Percentiles rank a stretch among this genome's conserved stretches.
Evolutionary conservation across 352 stramenopile species (phyloP).

Genomic region (Phytophthora pinifolia): DNA sequence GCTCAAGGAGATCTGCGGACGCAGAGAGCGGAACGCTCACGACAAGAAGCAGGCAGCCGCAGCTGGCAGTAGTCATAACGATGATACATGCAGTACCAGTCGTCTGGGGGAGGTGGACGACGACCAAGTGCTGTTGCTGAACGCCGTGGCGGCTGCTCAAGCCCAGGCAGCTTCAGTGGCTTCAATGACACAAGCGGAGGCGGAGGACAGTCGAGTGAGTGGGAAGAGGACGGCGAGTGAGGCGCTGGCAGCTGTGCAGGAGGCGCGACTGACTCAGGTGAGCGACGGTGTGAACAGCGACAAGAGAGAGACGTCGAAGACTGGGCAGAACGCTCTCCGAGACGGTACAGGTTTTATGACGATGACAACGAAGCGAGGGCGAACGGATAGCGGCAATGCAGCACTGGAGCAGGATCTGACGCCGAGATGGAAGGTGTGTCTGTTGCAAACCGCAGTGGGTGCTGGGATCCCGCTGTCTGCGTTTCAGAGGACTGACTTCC

Average conservation of each 20-base stretch:
- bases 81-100: background rate
- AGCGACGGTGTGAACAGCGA: background rate
- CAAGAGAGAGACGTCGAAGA: slow-evolving; percentile 6
- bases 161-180: background rate
- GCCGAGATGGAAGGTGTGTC: slow-evolving; percentile 21
- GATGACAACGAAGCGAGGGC: slow-evolving; percentile 16
- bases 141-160: slow-evolving; percentile 5
- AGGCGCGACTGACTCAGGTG: slow-evolving; percentile 9
- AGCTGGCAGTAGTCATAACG: background rate
- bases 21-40: slow-evolving; percentile 36
- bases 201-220: background rate
- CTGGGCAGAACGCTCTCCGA: slow-evolving; percentile 9
- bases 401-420: slow-evolving; percentile 8
- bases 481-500: slow-evolving; percentile 48
- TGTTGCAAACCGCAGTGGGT: slow-evolving; percentile 41
- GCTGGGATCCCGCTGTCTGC: slow-evolving; percentile 38
- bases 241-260: slow-evolving; percentile 6
- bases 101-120: slow-evolving; percentile 9
- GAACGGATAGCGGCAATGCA: slow-evolving; percentile 11
- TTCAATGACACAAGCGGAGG: background rate
- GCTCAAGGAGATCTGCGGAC: slow-evolving; percentile 59
- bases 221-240: slow-evolving; percentile 25
- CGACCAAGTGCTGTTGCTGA: slow-evolving; percentile 31
- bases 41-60: slow-evolving; percentile 22
- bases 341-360: slow-evolving; percentile 7